phyloP scores from a whole-genome alignment of 495 filamentous ascomycete species.

The Darksidea phi region DNA sequence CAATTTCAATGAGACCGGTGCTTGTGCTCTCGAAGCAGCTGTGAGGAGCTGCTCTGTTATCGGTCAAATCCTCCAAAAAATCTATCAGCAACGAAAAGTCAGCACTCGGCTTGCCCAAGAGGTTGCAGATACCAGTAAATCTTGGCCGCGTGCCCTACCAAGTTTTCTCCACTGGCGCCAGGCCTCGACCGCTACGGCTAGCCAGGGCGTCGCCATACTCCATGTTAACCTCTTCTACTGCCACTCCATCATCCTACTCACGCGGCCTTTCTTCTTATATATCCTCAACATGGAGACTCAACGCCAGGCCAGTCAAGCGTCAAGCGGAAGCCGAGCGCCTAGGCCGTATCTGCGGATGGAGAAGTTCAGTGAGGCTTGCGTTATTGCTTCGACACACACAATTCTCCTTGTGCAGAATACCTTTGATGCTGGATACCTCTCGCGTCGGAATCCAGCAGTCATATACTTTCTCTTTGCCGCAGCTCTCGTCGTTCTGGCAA shows the following conservation, averaged over 20 bases:
- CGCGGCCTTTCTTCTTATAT: slow-evolving; percentile 66
- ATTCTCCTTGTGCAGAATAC: slow-evolving; percentile 61
- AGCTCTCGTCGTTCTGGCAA: slow-evolving; percentile 65
- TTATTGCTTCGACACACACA: slow-evolving; percentile 66
- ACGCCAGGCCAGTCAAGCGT: slow-evolving; percentile 36
- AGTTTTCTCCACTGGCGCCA: slow-evolving; percentile 50
- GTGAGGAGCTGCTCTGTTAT: slow-evolving; percentile 62
- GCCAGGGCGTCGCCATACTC: slow-evolving; percentile 62
- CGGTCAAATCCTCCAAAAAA: slow-evolving; percentile 62
- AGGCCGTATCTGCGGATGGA: slow-evolving; percentile 52
- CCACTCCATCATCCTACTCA: slow-evolving; percentile 72
- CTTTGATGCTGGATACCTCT: slow-evolving; percentile 59
- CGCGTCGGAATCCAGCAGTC: slow-evolving; percentile 65
- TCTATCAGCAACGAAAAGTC: slow-evolving; percentile 69
- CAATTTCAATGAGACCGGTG: slow-evolving; percentile 24
- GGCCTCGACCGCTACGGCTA: slow-evolving; percentile 50
- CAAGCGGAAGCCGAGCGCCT: slow-evolving; percentile 33
- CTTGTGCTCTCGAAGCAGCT: slow-evolving; percentile 51
- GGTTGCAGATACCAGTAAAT: slow-evolving; percentile 58
- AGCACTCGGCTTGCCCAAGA: slow-evolving; percentile 64
- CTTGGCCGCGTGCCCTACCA: slow-evolving; percentile 52
- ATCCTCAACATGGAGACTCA: slow-evolving; percentile 51
- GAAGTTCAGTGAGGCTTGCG: slow-evolving; percentile 67
- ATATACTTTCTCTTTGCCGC: slow-evolving; percentile 75
- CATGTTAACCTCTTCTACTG: slow-evolving; percentile 70